Conservation (phyloP, 805 yeast species). For the Metschnikowia hibisci region DNA sequence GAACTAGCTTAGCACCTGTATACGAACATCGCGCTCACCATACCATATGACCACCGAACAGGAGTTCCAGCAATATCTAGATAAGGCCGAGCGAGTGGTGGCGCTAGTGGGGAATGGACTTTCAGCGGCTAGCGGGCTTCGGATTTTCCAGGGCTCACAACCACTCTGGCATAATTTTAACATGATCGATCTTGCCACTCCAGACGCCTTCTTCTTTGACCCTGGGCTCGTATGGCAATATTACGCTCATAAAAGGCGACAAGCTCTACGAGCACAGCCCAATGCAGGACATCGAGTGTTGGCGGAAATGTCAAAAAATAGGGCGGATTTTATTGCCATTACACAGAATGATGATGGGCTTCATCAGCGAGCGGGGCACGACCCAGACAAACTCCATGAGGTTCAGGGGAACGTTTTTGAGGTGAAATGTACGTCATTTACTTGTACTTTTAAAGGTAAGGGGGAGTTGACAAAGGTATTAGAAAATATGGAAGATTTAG, state of each 20-base stretch:
- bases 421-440: conserved; percentile 69
- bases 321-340: conserved; percentile 52
- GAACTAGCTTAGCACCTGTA: too few species aligned
- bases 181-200: conserved; percentile 83
- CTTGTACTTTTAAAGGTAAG: conserved; percentile 59
- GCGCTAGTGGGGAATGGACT: conserved; percentile 83
- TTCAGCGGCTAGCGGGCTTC: conserved; percentile 71
- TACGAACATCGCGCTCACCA: too few species aligned
- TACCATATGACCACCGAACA: neutral
- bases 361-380: conserved; percentile 62
- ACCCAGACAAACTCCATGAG: conserved; percentile 50
- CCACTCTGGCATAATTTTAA: conserved; percentile 77
- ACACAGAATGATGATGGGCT: conserved; percentile 85
- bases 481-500: conserved; percentile 14
- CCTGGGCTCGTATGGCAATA: conserved; percentile 92
- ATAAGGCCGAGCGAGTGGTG: conserved; percentile 45
- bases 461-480: conserved; percentile 26
- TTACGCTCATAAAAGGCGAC: conserved; percentile 63
- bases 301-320: conserved; percentile 51
- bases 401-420: conserved; percentile 78
- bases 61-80: conserved; percentile 49
- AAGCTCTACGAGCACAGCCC: conserved; percentile 65
- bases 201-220: conserved; percentile 80
- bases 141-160: conserved; percentile 67
- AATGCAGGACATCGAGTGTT: conserved; percentile 71